Evolutionary conservation across 1,284 basidiomycete genomes (phyloP).

Genomic region (Sporisorium scitamineum): DNA sequence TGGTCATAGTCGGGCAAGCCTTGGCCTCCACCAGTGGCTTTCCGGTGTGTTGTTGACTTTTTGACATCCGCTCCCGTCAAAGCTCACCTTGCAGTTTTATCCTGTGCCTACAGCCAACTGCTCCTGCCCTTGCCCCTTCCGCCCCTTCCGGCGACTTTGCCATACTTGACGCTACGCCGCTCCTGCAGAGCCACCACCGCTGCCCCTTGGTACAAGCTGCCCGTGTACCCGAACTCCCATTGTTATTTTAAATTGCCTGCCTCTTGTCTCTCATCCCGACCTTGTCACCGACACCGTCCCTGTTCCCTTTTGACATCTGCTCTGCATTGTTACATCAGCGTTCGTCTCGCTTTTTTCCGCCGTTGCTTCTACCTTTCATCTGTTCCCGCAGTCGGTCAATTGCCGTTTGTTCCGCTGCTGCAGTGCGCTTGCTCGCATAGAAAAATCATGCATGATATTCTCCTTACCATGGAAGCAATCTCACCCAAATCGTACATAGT

Average conservation of each 20-base stretch:
- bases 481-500: conserved; percentile 4
- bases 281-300: conserved; percentile 1
- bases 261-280: background rate
- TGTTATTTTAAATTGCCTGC: background rate
- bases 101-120: conserved; percentile 8
- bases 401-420: conserved; percentile 10
- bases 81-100: conserved; percentile 32
- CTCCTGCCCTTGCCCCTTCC: background rate
- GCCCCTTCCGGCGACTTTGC: conserved; percentile 7
- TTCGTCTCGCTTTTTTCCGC: conserved; percentile 10
- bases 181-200: background rate
- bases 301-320: conserved; percentile 3
- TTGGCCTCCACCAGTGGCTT: conserved; percentile 2
- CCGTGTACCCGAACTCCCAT: background rate
- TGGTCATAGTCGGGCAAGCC: background rate
- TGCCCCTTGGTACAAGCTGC: background rate
- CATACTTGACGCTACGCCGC: background rate
- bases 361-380: conserved; percentile 4
- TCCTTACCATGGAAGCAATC: conserved; percentile 39
- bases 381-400: background rate
- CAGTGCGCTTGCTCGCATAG: conserved; percentile 18
- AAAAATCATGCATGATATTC: conserved; percentile 34
- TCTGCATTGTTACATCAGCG: background rate
- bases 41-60: conserved; percentile 1
- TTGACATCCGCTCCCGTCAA: conserved; percentile 17